Evolutionary conservation across 2,329 filamentous ascomycete species (phyloP).

Genomic region (Aspergillus sp.): DNA sequence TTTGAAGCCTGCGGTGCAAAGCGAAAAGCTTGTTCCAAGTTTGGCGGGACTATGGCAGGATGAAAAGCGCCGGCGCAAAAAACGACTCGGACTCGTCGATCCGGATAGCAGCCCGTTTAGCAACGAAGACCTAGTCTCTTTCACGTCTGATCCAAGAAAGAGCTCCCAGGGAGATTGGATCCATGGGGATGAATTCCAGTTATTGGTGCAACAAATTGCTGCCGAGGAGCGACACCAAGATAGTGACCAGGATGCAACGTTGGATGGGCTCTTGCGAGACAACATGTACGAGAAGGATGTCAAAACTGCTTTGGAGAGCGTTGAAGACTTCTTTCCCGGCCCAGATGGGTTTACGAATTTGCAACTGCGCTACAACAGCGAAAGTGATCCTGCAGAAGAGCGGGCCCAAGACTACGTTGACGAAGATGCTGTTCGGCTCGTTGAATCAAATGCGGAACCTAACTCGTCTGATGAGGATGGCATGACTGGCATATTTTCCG

Average conservation of each 20-base stretch:
- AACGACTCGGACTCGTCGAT: slow-evolving; percentile 63
- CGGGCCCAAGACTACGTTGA: slow-evolving; percentile 59
- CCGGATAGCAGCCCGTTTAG: slow-evolving; percentile 75
- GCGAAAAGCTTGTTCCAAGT: slow-evolving; percentile 84
- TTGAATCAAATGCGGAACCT: slow-evolving; percentile 42
- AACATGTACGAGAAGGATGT: slow-evolving; percentile 58
- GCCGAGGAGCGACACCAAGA: slow-evolving; percentile 59
- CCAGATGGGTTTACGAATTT: slow-evolving; percentile 48
- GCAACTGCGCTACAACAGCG: slow-evolving; percentile 14
- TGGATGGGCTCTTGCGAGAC: slow-evolving; percentile 65
- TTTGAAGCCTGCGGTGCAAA: slow-evolving; percentile 59
- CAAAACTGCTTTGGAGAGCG: slow-evolving; percentile 77
- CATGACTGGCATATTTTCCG: slow-evolving; percentile 25
- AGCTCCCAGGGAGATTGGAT: slow-evolving; percentile 81
- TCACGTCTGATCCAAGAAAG: slow-evolving; percentile 79
- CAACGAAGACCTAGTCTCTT: slow-evolving; percentile 76
- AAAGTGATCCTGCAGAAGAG: slow-evolving; percentile 10
- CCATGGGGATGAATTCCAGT: slow-evolving; percentile 79
- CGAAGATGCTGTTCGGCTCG: slow-evolving; percentile 57
- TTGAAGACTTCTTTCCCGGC: slow-evolving; percentile 80
- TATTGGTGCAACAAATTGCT: slow-evolving; percentile 64
- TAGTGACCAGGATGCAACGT: slow-evolving; percentile 49
- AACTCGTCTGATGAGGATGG: slow-evolving; percentile 46
- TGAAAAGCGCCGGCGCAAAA: slow-evolving; percentile 76
- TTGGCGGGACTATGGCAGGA: slow-evolving; percentile 94